Conservation (phyloP, 345 rosid species). For the Psidium guajava region DNA sequence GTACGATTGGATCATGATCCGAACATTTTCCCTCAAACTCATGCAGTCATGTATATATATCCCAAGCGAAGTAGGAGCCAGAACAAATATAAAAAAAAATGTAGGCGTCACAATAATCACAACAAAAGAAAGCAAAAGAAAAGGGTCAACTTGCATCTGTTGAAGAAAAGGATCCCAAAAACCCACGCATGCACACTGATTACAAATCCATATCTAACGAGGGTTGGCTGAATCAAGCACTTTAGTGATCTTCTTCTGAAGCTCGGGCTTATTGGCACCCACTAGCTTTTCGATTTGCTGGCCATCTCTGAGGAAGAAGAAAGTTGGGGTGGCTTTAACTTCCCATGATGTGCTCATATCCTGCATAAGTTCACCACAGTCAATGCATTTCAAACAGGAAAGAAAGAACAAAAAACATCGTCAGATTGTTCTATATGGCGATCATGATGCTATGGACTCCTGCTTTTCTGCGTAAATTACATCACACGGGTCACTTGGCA, state of each 20-base stretch:
- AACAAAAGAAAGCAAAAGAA: neutral
- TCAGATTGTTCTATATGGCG: neutral
- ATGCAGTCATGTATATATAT: neutral
- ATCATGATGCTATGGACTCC: neutral
- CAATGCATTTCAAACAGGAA: neutral
- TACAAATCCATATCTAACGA: neutral
- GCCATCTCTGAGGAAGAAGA: conserved; percentile 74
- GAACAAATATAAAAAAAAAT: too few relatives aligned
- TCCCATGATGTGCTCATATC: conserved; percentile 80
- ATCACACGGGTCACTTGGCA: neutral
- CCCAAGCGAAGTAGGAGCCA: neutral
- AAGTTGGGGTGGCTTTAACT: conserved; percentile 76
- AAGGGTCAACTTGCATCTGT: neutral
- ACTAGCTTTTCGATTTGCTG: conserved; percentile 65
- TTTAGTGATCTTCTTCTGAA: conserved; percentile 49
- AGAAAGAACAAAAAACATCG: neutral
- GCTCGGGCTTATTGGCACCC: conserved; percentile 81
- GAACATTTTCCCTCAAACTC: neutral
- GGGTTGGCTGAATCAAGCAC: conserved; percentile 17
- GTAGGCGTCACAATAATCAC: neutral
- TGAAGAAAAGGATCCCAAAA: neutral
- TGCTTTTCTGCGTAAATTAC: neutral
- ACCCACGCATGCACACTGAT: neutral
- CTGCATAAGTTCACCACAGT: conserved; percentile 20
- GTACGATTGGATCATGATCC: neutral